phyloP scores from a whole-genome alignment of 1,284 basidiomycete genomes.

The Rhodotorula glutinis region DNA sequence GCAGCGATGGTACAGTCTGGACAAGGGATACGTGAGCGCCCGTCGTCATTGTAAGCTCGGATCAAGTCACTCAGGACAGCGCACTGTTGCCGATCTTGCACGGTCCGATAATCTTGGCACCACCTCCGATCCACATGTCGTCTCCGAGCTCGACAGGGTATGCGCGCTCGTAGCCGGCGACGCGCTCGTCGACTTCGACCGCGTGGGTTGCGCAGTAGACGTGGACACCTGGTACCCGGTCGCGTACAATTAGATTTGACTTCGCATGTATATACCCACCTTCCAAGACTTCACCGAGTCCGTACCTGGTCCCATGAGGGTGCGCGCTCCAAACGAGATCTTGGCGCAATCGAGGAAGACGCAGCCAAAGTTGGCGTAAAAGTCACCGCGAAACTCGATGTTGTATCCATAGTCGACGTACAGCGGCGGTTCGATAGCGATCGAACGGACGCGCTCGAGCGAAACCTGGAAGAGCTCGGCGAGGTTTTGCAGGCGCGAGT shows the following conservation, averaged over 20 bases:
- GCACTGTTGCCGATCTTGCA: conserved; percentile 22
- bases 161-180: conserved; percentile 40
- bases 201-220: conserved; percentile 42
- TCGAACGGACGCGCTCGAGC: conserved; percentile 28
- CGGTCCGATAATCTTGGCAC: conserved; percentile 32
- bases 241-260: not conserved
- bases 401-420: conserved; percentile 35
- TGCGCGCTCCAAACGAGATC: conserved; percentile 32
- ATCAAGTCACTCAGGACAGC: too few relatives aligned
- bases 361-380: conserved; percentile 38
- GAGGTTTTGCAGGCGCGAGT: conserved; percentile 16
- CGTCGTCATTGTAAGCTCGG: not conserved
- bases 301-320: conserved; percentile 25
- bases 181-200: conserved; percentile 31
- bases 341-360: conserved; percentile 13
- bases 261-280: too few relatives aligned
- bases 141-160: conserved; percentile 43
- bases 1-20: conserved; percentile 33
- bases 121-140: conserved; percentile 41
- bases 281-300: too few relatives aligned
- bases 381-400: not conserved
- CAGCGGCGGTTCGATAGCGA: conserved; percentile 42
- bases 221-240: conserved; percentile 25
- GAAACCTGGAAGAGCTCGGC: conserved; percentile 36
- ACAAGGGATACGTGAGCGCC: too few relatives aligned